These are phyloP conservation scores for Trichoderma breve DNA, from an alignment of 2,329 filamentous ascomycete genomes.

Conservation along the genomic window DNA sequence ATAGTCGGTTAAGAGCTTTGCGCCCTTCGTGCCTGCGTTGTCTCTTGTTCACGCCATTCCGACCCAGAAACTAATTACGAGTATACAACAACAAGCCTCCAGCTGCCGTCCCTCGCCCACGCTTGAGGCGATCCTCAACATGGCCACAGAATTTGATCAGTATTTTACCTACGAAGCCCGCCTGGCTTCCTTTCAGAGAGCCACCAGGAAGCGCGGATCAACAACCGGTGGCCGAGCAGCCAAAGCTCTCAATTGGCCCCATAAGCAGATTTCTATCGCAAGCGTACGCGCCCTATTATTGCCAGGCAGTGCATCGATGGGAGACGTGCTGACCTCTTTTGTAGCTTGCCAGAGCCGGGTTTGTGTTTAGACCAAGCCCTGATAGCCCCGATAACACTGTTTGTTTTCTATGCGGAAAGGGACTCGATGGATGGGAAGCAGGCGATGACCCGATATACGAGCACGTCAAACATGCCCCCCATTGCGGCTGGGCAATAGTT, in stretches of 20 bases:
- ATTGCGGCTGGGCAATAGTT: conserved; percentile 85
- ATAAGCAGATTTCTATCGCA: conserved; percentile 43
- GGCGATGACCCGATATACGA: conserved; percentile 80
- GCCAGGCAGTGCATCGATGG: background rate
- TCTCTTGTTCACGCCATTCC: background rate
- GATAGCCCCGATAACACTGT: conserved; percentile 81
- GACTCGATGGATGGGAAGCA: conserved; percentile 88
- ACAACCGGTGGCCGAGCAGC: conserved; percentile 50
- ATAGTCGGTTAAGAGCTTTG: conserved; percentile 5
- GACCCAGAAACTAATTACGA: background rate
- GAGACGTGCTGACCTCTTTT: conserved; percentile 25
- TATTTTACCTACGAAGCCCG: conserved; percentile 71
- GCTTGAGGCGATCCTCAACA: conserved; percentile 14
- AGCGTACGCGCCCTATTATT: conserved; percentile 29
- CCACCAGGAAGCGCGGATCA: conserved; percentile 68
- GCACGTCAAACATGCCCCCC: conserved; percentile 76
- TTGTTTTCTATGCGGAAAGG: conserved; percentile 83
- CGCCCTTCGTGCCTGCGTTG: conserved; percentile 11
- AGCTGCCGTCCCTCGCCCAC: background rate
- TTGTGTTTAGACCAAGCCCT: conserved; percentile 78
- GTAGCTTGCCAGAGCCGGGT: conserved; percentile 85
- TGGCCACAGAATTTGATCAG: conserved; percentile 31
- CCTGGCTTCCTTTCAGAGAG: conserved; percentile 72
- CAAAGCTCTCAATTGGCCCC: conserved; percentile 73
- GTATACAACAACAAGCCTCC: background rate